Conservation (phyloP, 257 asterid species). For the Jacaranda mimosifolia region DNA sequence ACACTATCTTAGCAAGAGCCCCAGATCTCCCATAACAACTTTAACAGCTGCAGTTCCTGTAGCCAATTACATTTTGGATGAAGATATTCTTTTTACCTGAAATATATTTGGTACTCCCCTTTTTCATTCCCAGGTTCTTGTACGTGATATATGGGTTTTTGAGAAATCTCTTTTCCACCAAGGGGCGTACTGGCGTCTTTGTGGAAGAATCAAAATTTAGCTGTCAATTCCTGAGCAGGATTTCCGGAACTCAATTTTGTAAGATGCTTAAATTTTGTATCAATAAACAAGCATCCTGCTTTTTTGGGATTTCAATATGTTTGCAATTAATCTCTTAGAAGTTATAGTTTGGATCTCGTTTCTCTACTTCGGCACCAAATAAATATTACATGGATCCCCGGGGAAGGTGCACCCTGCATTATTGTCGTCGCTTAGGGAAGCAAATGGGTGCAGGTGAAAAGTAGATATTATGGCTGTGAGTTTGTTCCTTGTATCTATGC, state of each 20-base stretch:
- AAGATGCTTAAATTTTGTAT: constrained; percentile 25
- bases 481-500: background rate
- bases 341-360: constrained; percentile 24
- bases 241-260: constrained; percentile 28
- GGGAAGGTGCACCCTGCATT: background rate
- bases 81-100: background rate
- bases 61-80: background rate
- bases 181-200: constrained; percentile 93
- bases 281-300: constrained; percentile 32
- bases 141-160: constrained; percentile 95
- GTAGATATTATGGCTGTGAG: background rate
- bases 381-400: background rate
- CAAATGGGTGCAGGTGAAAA: background rate
- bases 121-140: constrained; percentile 65
- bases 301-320: constrained; percentile 4
- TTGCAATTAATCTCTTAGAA: background rate
- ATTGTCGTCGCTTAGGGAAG: background rate
- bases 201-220: constrained; percentile 83
- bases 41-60: background rate
- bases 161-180: constrained; percentile 89
- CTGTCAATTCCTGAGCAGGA: background rate
- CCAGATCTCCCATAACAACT: background rate
- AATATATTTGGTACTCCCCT: constrained; percentile 15
- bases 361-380: background rate
- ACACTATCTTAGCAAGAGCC: background rate